These are phyloP conservation scores for Sporothrix euskadiensis DNA, from an alignment of 2,329 filamentous ascomycete genomes.

Conservation along the genomic window DNA sequence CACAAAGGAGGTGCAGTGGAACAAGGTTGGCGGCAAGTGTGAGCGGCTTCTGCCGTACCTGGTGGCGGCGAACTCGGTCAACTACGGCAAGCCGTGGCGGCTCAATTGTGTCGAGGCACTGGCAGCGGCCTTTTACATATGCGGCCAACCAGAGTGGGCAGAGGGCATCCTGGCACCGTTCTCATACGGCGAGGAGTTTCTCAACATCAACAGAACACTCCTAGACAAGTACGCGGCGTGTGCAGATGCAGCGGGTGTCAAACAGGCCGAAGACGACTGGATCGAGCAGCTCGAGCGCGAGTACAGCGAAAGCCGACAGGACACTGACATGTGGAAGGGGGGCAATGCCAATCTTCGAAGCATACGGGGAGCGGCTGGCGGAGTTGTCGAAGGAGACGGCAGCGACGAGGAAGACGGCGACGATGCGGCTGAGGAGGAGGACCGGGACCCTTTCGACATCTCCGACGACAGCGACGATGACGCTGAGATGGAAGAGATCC, in stretches of 20 bases:
- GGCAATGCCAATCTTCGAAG: slow-evolving; percentile 72
- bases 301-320: slow-evolving; percentile 74
- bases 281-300: slow-evolving; percentile 86
- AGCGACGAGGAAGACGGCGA: slow-evolving; percentile 50
- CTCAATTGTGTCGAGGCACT: slow-evolving; percentile 95
- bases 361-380: slow-evolving; percentile 41
- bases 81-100: slow-evolving; percentile 94
- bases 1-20: slow-evolving; percentile 87
- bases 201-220: slow-evolving; percentile 84
- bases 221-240: slow-evolving; percentile 85
- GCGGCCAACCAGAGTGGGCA: slow-evolving; percentile 88
- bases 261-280: slow-evolving; percentile 84
- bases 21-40: slow-evolving; percentile 87
- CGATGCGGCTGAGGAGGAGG: slow-evolving; percentile 45
- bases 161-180: slow-evolving; percentile 80
- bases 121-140: slow-evolving; percentile 90
- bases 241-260: slow-evolving; percentile 75
- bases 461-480: slow-evolving; percentile 76
- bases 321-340: slow-evolving; percentile 80
- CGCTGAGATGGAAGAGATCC: slow-evolving; percentile 82
- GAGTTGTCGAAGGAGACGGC: slow-evolving; percentile 45
- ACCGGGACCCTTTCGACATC: slow-evolving; percentile 69
- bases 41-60: slow-evolving; percentile 90
- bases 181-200: slow-evolving; percentile 81
- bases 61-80: slow-evolving; percentile 93